Percentiles rank a stretch among this genome's conserved stretches.
These are phyloP conservation scores for Tripidium arundinaceum DNA, from an alignment of 202 grass and related monocot genomes.

Conservation along the genomic window DNA sequence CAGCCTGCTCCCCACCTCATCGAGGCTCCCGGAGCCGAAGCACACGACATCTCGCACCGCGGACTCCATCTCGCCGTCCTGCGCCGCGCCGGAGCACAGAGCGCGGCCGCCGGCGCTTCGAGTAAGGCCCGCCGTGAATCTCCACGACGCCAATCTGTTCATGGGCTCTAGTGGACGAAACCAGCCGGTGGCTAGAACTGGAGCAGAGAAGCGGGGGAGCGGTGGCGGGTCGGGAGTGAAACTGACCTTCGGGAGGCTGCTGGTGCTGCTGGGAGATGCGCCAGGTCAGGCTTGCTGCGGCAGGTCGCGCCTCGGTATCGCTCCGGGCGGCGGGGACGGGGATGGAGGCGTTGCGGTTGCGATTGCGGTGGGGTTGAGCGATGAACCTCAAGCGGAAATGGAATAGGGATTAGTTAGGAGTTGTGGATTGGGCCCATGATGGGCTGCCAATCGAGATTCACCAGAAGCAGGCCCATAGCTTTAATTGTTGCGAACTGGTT, in stretches of 20 bases:
- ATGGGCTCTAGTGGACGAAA: neutral
- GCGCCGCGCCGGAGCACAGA: constrained; percentile 7
- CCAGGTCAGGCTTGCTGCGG: too few species aligned
- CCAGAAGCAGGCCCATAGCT: too few species aligned
- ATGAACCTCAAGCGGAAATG: too few species aligned
- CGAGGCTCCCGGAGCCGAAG: constrained; percentile 45
- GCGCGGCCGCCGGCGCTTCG: neutral
- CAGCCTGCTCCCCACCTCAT: constrained; percentile 39
- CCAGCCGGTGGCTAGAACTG: neutral
- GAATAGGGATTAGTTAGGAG: neutral
- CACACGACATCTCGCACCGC: constrained; percentile 28
- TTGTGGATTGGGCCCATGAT: neutral
- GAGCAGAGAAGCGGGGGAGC: too few species aligned
- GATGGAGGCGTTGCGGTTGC: too few species aligned
- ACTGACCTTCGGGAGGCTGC: too few species aligned
- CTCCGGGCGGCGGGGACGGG: too few species aligned
- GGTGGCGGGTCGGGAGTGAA: too few species aligned
- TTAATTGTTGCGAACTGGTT: too few species aligned
- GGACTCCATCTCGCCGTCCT: neutral
- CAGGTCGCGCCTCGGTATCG: too few species aligned
- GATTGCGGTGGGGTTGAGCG: too few species aligned
- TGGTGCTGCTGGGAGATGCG: too few species aligned
- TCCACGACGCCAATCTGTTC: neutral
- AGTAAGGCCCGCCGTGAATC: neutral
- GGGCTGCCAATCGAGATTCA: neutral